A percentile compares a stretch with the other conserved stretches of the same genome.
These are phyloP conservation scores for Nyssa sinensis DNA, from an alignment of 148 eudicot species.

Conservation along the genomic window DNA sequence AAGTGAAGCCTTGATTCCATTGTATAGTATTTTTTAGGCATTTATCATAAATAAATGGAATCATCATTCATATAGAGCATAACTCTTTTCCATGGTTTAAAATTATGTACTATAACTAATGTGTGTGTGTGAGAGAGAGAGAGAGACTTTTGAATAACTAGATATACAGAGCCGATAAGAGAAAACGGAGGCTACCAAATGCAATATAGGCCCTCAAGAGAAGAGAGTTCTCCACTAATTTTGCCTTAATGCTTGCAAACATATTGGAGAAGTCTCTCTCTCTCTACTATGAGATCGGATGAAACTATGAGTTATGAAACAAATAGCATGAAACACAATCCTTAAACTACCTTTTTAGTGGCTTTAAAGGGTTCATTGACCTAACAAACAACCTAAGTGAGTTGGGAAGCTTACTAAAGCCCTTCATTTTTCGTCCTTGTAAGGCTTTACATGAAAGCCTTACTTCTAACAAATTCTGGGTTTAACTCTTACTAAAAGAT, in stretches of 20 bases:
- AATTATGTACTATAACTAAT: no score
- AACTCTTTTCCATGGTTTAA: neutral
- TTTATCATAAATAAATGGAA: no score
- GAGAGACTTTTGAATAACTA: no score
- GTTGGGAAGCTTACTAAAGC: neutral
- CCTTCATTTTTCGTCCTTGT: neutral
- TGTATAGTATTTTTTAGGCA: no score
- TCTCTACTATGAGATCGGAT: neutral
- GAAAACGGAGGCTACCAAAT: neutral
- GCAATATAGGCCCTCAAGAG: neutral
- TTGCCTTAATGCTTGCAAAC: neutral
- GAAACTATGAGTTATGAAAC: neutral
- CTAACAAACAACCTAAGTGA: neutral
- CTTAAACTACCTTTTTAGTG: neutral
- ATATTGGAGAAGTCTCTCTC: slow-evolving; percentile 3
- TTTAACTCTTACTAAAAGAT: no score
- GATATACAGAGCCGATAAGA: no score
- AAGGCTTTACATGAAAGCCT: neutral
- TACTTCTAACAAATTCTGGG: neutral
- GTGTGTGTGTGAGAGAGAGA: no score
- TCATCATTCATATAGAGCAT: no score
- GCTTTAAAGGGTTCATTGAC: neutral
- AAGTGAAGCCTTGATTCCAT: no score
- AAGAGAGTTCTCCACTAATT: slow-evolving; percentile 3
- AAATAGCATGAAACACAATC: neutral